Base-by-base conservation (phyloP, 1,284 basidiomycete genomes). In the Cutaneotrichosporon dermatis region DNA sequence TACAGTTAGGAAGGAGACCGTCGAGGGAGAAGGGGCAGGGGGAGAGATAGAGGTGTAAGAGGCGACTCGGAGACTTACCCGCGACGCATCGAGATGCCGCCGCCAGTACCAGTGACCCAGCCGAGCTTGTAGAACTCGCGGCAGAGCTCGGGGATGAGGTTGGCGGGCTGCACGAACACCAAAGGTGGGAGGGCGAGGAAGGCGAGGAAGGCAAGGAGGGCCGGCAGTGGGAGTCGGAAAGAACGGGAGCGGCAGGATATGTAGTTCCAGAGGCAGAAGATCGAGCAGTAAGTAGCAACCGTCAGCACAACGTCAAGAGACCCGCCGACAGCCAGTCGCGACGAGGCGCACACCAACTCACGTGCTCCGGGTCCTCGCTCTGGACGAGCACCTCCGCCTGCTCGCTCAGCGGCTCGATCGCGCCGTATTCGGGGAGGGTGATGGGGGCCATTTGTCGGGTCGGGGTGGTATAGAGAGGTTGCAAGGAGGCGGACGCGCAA, bases 71-170 rank as follows among this genome's bases (percentile, higher is more conserved):
- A 25, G 10, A 25, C 16, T 8, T 3, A 89, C 88, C 83, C 85
- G 51, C 82, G 74, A 34, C 88, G 83, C 63, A 91, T 88, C 63
- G 83, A 86, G 65, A 90, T 90, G 4, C 82, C 75, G 40, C 79
- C 80, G 39, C 82, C 83, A 4, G 83, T 84, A 7, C 83, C 83
- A 3, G 83, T 84, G 37, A 84, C 83, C 83, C 83, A 85, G 16
- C 83, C 83, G 41, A 83, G 78, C 57, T 83, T 77, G 68, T 80
- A 80, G 70, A 79, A 79, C 49, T 76, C 75, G 42, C 74, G 80
- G 72, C 88, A 90, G 2, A 90, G 81, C 69, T 88, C 86, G 46
- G 87, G 86, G 55, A 91, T 91, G 63, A 91, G 81, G 73, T 89
- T 90, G 15, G 89, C 89, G 33, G 89, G 89, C 86, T 90, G 70